Conservation (phyloP, 2,329 filamentous ascomycete species). For the Huntiella omanensis region DNA sequence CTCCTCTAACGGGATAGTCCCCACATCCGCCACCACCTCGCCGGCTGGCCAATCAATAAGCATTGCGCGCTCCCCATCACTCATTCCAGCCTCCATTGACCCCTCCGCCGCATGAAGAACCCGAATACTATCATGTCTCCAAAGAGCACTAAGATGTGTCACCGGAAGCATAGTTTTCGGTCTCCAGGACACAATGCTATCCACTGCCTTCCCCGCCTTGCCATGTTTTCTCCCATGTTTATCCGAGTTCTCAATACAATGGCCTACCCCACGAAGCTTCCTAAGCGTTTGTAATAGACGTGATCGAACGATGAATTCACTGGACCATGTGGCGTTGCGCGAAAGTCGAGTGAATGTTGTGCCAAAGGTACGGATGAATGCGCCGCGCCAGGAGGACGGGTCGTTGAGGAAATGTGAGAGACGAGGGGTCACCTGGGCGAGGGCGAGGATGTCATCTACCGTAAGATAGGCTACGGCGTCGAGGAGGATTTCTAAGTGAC, state of each 20-base stretch:
- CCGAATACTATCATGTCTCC: background rate
- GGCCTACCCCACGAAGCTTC: slow-evolving; percentile 13
- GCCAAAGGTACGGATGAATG: slow-evolving; percentile 79
- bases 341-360: slow-evolving; percentile 22
- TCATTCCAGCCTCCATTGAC: background rate
- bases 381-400: slow-evolving; percentile 83
- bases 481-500: slow-evolving; percentile 59
- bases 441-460: slow-evolving; percentile 61
- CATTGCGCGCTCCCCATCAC: background rate
- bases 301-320: slow-evolving; percentile 37
- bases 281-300: slow-evolving; percentile 69
- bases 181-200: background rate
- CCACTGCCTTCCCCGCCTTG: background rate
- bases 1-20: too few relatives aligned
- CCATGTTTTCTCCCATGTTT: background rate
- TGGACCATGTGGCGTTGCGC: slow-evolving; percentile 25
- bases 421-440: slow-evolving; percentile 71
- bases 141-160: background rate
- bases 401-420: slow-evolving; percentile 78
- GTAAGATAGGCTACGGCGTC: slow-evolving; percentile 82
- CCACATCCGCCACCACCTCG: too few relatives aligned
- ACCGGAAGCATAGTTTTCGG: background rate
- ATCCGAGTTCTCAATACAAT: background rate
- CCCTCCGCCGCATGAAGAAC: background rate
- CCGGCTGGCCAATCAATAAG: too few relatives aligned